Conservation (phyloP, 768 basidiomycete genomes). For the Suillus sp. region DNA sequence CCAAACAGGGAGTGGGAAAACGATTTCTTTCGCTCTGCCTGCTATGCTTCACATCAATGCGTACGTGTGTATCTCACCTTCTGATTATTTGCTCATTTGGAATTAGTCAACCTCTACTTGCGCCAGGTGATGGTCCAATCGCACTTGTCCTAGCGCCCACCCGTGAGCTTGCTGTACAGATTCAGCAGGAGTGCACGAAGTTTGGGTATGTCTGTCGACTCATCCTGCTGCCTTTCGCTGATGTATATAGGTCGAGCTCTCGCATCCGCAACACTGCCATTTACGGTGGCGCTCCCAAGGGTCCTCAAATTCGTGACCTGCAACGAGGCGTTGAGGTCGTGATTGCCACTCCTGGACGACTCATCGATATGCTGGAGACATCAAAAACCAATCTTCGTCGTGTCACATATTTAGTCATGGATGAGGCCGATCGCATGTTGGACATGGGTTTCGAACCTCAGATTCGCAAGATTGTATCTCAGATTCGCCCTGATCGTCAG, state of each 20-base stretch:
- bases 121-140: constrained; percentile 96
- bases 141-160: constrained; percentile 96
- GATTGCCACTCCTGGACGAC: constrained; percentile 99
- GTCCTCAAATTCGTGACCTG: constrained; percentile 96
- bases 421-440: constrained; percentile 99
- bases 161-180: constrained; percentile 97
- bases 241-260: constrained; percentile 68
- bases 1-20: constrained; percentile 98
- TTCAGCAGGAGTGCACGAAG: constrained; percentile 97
- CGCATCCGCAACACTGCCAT: constrained; percentile 98
- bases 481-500: constrained; percentile 97
- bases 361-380: constrained; percentile 98
- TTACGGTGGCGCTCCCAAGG: constrained; percentile 98
- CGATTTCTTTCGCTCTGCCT: constrained; percentile 96
- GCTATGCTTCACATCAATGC: constrained; percentile 99
- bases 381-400: constrained; percentile 96
- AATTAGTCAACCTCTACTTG: constrained; percentile 83
- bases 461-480: constrained; percentile 95
- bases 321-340: constrained; percentile 97
- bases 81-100: constrained; percentile 14
- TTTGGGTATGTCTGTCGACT: constrained; percentile 67
- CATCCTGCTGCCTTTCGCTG: constrained; percentile 10
- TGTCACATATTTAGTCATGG: constrained; percentile 97
- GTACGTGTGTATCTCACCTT: constrained; percentile 46
- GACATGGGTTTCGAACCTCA: constrained; percentile 99